Base-by-base conservation (phyloP, 805 yeast genomes). In the Priceomyces castillae region DNA sequence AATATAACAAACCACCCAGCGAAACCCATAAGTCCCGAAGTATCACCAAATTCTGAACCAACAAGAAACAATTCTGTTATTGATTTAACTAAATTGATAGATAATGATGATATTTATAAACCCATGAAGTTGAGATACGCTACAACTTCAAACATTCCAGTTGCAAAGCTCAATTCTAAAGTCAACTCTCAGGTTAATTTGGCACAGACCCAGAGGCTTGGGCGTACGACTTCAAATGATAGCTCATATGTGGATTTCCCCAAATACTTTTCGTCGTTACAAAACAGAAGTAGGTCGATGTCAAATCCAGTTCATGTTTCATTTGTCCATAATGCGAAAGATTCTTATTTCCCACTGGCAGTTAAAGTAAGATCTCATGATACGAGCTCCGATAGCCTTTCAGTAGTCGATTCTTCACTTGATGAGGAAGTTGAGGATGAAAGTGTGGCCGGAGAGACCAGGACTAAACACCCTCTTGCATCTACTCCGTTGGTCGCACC, bases 41-140 rank as follows among this genome's bases (percentile, higher is more conserved):
- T 70, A 1, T 67, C 73, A 16, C 76, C 76, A 18, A 60, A 49
- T 22, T 64, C 71, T 5, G 69, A 64, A 42, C 75, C 76, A 5
- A 64, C 74, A 10, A 51, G 73, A 41, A 56, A 61, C 39, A 71
- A 71, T 44, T 67, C 73, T 5, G 67, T 69, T 12, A 64, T 71
- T 18, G 73, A 71, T 47, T 57, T 71, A 39, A 51, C 65, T 20
- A 68, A 68, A 43, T 48, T 70, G 28, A 40, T 52, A 12, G 58
- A 59, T 26, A 63, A 66, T 46, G 61, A 66, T 40, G 71, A 65
- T 11, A 64, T 66, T 28, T 64, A 65, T 40, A 59, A 53, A 37
- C 76, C 76, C 12, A 58, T 71, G 58, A 65, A 61, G 43, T 57
- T 69, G 44, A 58, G 57, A 43, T 71, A 71, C 47, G 62, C 72